These are phyloP conservation scores for Bryoerythrophyllum caledonicum DNA, from an alignment of 225 moss, liverwort and hornwort genomes.

Conservation along the genomic window DNA sequence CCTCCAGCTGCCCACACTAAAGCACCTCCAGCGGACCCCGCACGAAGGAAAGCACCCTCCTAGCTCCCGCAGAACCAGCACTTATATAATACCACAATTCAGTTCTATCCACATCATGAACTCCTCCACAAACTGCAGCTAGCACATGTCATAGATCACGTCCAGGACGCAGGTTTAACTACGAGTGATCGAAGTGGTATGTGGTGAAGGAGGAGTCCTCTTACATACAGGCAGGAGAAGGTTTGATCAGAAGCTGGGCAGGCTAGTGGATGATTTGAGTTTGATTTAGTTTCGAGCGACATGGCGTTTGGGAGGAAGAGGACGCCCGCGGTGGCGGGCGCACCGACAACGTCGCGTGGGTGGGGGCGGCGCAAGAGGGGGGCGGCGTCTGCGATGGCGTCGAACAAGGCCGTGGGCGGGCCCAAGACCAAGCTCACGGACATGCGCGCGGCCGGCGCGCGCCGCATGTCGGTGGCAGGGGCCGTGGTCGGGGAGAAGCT, in stretches of 20 bases:
- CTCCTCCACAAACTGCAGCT: too few relatives aligned
- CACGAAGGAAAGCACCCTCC: too few relatives aligned
- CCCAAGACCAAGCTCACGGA: slow-evolving; percentile 37
- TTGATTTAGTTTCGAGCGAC: neutral
- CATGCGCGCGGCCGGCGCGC: slow-evolving; percentile 52
- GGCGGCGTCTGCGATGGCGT: slow-evolving; percentile 35
- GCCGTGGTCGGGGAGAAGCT: slow-evolving; percentile 62
- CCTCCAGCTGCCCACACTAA: too few relatives aligned
- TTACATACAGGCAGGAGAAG: neutral
- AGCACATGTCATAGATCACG: too few relatives aligned
- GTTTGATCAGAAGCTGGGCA: neutral
- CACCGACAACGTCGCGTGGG: slow-evolving; percentile 16
- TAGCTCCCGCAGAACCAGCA: too few relatives aligned
- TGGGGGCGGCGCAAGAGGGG: slow-evolving; percentile 23
- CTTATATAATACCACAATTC: too few relatives aligned
- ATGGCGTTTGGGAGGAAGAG: slow-evolving; percentile 42
- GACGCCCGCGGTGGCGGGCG: too few relatives aligned
- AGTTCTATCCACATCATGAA: too few relatives aligned
- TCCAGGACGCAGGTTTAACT: too few relatives aligned
- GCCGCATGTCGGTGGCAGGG: slow-evolving; percentile 54
- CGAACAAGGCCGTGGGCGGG: slow-evolving; percentile 44
- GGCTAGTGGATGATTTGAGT: neutral
- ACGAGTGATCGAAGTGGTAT: too few relatives aligned
- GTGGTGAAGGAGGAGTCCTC: too few relatives aligned
- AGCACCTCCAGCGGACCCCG: too few relatives aligned